Conservation (phyloP, 495 filamentous ascomycete genomes). For the Cetradonia linearis region DNA sequence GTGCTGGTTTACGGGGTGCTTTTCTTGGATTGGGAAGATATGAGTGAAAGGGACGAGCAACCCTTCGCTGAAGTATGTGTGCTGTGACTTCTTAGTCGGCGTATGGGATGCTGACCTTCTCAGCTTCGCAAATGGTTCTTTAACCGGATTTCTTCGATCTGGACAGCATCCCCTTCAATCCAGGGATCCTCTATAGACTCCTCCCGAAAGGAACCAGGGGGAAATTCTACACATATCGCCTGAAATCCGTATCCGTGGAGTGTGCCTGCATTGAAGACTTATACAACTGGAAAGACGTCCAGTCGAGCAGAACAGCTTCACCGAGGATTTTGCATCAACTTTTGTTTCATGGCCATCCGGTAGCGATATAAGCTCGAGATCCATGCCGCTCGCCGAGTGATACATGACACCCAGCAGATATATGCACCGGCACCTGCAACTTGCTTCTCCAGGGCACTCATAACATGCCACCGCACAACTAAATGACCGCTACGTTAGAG, state of each 20-base stretch:
- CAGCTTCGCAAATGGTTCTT: conserved; percentile 20
- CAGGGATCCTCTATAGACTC: neutral
- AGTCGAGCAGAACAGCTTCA: neutral
- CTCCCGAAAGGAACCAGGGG: neutral
- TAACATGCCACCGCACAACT: too few relatives aligned
- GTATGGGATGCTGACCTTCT: neutral
- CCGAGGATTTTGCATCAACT: neutral
- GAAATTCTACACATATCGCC: neutral
- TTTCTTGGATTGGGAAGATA: conserved; percentile 61
- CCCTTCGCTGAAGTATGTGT: conserved; percentile 44
- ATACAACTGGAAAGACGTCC: neutral
- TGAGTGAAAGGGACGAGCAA: conserved; percentile 35
- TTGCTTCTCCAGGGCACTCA: too few relatives aligned
- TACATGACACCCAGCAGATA: too few relatives aligned
- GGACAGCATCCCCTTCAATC: conserved; percentile 12
- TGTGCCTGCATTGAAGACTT: neutral
- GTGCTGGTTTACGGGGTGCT: conserved; percentile 63
- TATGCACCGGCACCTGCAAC: too few relatives aligned
- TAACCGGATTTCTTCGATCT: conserved; percentile 16
- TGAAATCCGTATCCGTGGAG: neutral
- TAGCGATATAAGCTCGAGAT: too few relatives aligned
- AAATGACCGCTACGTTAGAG: too few relatives aligned
- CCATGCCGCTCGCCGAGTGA: too few relatives aligned
- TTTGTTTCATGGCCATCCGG: too few relatives aligned
- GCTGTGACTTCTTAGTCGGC: neutral